Conservation (phyloP, 768 basidiomycete species). For the Suillus paluster region DNA sequence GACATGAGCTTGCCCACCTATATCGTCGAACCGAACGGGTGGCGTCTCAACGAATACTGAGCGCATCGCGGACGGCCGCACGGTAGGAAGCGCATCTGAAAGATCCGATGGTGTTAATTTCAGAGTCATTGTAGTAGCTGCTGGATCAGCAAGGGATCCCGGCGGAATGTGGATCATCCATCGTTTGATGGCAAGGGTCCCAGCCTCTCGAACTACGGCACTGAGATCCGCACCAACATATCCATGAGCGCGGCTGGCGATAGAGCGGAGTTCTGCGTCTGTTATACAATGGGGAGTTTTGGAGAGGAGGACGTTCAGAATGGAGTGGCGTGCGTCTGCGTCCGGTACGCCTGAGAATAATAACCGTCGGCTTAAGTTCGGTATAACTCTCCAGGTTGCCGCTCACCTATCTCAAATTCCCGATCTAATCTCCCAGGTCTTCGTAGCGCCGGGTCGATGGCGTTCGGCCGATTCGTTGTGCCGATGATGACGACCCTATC, state of each 20-base stretch:
- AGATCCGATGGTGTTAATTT: slow-evolving; percentile 67
- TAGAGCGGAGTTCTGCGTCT: slow-evolving; percentile 56
- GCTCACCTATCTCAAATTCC: slow-evolving; percentile 91
- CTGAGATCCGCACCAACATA: slow-evolving; percentile 97
- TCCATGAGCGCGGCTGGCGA: slow-evolving; percentile 87
- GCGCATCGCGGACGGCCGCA: slow-evolving; percentile 93
- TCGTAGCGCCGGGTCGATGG: slow-evolving; percentile 91
- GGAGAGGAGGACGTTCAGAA: slow-evolving; percentile 81
- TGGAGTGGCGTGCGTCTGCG: slow-evolving; percentile 79
- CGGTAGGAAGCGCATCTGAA: slow-evolving; percentile 67
- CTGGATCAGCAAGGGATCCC: slow-evolving; percentile 7
- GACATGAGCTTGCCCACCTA: slow-evolving; percentile 83
- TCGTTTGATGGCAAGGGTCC: slow-evolving; percentile 88
- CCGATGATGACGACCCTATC: slow-evolving; percentile 91
- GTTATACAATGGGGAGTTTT: slow-evolving; percentile 80
- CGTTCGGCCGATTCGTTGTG: slow-evolving; percentile 94
- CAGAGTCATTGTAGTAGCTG: slow-evolving; percentile 27
- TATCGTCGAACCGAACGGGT: slow-evolving; percentile 81
- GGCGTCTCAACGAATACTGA: slow-evolving; percentile 90
- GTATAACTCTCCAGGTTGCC: slow-evolving; percentile 2
- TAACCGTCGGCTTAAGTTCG: not conserved
- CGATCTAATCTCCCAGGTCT: slow-evolving; percentile 91
- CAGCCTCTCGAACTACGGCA: slow-evolving; percentile 91
- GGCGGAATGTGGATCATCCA: slow-evolving; percentile 50
- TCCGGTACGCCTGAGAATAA: slow-evolving; percentile 78